Evolutionary conservation across 2,329 filamentous ascomycete species (phyloP).

Genomic region (Trichoderma sp.): DNA sequence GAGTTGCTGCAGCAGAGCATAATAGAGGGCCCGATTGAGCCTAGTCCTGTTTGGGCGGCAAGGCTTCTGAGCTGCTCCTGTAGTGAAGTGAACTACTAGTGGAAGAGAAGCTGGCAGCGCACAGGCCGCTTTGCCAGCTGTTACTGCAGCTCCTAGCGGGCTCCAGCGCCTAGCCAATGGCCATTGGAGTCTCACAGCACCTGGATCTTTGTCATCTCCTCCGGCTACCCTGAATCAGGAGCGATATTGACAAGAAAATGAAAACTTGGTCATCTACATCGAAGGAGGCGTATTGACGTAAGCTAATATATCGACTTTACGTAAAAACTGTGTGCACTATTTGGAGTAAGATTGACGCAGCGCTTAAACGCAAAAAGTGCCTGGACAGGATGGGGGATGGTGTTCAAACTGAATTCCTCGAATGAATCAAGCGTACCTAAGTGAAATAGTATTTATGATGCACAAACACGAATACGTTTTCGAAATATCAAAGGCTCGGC

Average conservation of each 20-base stretch:
- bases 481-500: not conserved
- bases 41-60: slow-evolving; percentile 19
- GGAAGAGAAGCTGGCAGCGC: not conserved
- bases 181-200: not conserved
- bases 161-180: not conserved
- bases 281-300: not conserved
- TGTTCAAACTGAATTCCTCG: not conserved
- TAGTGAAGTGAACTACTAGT: not conserved
- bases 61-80: slow-evolving; percentile 14
- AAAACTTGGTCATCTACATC: not conserved
- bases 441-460: not conserved
- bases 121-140: slow-evolving; percentile 17
- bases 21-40: not conserved
- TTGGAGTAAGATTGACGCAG: not conserved
- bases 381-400: not conserved
- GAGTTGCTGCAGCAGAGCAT: slow-evolving; percentile 13
- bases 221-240: not conserved
- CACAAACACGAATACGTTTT: too few species aligned
- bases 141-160: not conserved
- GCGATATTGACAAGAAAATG: not conserved
- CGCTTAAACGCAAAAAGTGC: not conserved
- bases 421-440: not conserved
- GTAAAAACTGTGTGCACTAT: not conserved
- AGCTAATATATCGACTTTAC: not conserved
- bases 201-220: not conserved